A percentile compares a stretch with the other conserved stretches of the same genome.
phyloP scores from a whole-genome alignment of 2,329 filamentous ascomycete species.

The Mollisiaceae sp. region DNA sequence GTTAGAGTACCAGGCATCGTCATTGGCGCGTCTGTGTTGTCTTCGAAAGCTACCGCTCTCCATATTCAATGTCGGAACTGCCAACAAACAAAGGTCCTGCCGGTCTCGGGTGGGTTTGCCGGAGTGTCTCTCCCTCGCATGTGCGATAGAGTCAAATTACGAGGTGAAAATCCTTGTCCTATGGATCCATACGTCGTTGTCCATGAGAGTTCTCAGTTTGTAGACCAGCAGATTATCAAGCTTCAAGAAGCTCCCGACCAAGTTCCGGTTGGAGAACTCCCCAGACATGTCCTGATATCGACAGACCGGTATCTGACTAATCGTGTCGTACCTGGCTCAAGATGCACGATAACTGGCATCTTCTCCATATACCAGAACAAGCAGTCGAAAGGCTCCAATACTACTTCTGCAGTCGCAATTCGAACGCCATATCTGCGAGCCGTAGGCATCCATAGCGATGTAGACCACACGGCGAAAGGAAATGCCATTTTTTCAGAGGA shows the following conservation, averaged over 20 bases:
- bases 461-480: constrained; percentile 88
- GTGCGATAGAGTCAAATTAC: constrained; percentile 69
- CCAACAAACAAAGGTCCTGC: constrained; percentile 70
- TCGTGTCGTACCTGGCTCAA: constrained; percentile 89
- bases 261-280: constrained; percentile 94
- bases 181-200: constrained; percentile 95
- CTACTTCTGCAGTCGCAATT: constrained; percentile 86
- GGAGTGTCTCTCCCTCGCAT: constrained; percentile 82
- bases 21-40: constrained; percentile 95
- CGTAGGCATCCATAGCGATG: constrained; percentile 88
- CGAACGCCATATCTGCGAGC: constrained; percentile 93
- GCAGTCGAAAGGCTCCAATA: constrained; percentile 75
- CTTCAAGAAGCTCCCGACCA: constrained; percentile 97
- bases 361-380: constrained; percentile 98
- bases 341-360: constrained; percentile 94
- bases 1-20: constrained; percentile 97
- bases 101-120: constrained; percentile 83
- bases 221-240: constrained; percentile 98
- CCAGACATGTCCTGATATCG: constrained; percentile 91
- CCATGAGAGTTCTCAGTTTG: constrained; percentile 92
- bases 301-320: constrained; percentile 97
- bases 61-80: constrained; percentile 90
- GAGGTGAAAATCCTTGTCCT: constrained; percentile 81
- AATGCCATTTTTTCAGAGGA: constrained; percentile 86
- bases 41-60: constrained; percentile 89